Base-by-base conservation (phyloP, 1,139 yeast species). In the Saccharomyces hybrid region DNA sequence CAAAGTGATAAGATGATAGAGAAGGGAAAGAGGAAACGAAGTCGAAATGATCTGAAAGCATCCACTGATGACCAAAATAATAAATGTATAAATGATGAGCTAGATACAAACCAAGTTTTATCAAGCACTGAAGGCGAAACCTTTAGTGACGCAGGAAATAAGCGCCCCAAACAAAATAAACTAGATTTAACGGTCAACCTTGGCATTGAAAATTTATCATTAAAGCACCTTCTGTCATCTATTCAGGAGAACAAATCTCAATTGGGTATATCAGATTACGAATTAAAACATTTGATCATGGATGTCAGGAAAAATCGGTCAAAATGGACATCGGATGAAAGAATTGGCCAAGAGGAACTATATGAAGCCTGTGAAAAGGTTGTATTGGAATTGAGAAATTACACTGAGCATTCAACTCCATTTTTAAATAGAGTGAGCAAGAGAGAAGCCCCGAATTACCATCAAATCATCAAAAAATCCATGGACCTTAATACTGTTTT, bases 301-400 rank as follows among this genome's bases (percentile, higher is more conserved):
- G 99, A 93, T 67, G 98, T 93, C 11, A 80, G 97, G 51, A 93
- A 91, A 64, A 91, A 91, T 67, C 77, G 98, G 61, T 95, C 98
- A 0, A 93, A 95, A 71, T 95, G 99, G 99, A 96, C 84, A 5
- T 88, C 88, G 57, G 97, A 93, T 67, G 97, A 91, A 57, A 79
- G 88, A 58, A 84, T 93, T 47, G 99, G 99, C 3, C 99, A 95
- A 70, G 99, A 95, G 68, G 99, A 95, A 68, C 77, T 95, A 16
- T 95, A 93, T 66, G 99, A 95, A 63, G 97, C 97, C 0, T 93
- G 97, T 64, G 99, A 95, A 65, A 91, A 89, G 66, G 99, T 93
- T 1, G 93, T 91, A 0, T 74, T 84, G 59, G 99, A 95, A 64
- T 75, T 95, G 47, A 78, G 99, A 65, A 89, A 95, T 9, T 89